Conservation (phyloP, 2,329 filamentous ascomycete species). For the Arthrinium phaeospermum region DNA sequence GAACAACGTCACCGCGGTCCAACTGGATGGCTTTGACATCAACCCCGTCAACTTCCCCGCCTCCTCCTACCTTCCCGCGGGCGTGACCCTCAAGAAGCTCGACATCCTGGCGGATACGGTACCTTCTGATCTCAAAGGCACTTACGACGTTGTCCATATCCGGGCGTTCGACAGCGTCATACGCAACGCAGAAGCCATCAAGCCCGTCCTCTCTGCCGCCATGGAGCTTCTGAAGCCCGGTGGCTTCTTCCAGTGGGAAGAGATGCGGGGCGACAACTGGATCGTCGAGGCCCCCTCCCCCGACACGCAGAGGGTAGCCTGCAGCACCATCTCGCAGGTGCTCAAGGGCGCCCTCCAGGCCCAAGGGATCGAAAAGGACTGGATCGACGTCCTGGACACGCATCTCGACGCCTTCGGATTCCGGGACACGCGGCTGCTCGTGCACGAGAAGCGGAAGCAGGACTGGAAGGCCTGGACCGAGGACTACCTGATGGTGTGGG, state of each 20-base stretch:
- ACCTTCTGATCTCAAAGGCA: constrained; percentile 26
- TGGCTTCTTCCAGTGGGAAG: constrained; percentile 35
- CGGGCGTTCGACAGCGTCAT: constrained; percentile 29
- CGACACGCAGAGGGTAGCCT: constrained; percentile 21
- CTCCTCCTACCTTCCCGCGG: constrained; percentile 24
- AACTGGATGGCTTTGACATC: constrained; percentile 33
- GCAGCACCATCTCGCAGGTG: constrained; percentile 26
- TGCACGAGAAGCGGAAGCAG: constrained; percentile 18
- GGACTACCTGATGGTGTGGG: constrained; percentile 35
- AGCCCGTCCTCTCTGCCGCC: constrained; percentile 16
- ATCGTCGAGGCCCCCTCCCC: constrained; percentile 21
- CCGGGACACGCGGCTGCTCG: neutral
- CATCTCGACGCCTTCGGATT: constrained; percentile 19
- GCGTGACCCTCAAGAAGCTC: constrained; percentile 27
- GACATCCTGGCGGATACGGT: constrained; percentile 28
- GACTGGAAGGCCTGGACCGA: constrained; percentile 36
- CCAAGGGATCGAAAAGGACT: constrained; percentile 22
- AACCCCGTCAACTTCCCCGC: constrained; percentile 31
- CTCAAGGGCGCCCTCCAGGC: constrained; percentile 21
- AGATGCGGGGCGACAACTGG: constrained; percentile 26
- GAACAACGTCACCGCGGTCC: neutral
- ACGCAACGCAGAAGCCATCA: constrained; percentile 22
- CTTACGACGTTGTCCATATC: constrained; percentile 34
- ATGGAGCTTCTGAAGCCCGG: constrained; percentile 30
- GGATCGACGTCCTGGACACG: constrained; percentile 23